Percentiles rank a stretch among this genome's conserved stretches.
These are phyloP conservation scores for Setaria viridis DNA, from an alignment of 202 grass and related monocot species.

Conservation along the genomic window DNA sequence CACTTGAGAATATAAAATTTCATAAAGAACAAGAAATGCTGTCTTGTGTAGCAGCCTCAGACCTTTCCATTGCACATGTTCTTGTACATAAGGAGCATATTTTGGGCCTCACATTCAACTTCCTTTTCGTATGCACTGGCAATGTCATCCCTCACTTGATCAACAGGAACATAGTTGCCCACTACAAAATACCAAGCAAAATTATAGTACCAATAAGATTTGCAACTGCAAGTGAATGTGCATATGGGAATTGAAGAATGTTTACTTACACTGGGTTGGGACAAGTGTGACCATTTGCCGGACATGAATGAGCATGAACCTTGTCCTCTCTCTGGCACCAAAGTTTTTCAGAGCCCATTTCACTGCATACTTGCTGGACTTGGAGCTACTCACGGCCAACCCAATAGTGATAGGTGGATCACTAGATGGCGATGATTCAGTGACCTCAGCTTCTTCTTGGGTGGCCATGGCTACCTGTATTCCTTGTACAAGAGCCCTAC, in stretches of 20 bases:
- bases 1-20: slow-evolving; percentile 23
- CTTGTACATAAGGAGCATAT: slow-evolving; percentile 53
- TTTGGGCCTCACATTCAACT: slow-evolving; percentile 39
- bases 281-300: slow-evolving; percentile 41
- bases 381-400: slow-evolving; percentile 46
- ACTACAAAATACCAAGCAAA: slow-evolving; percentile 39
- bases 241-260: slow-evolving; percentile 11
- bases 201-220: not conserved
- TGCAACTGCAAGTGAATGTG: not conserved
- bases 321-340: not conserved
- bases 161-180: slow-evolving; percentile 56
- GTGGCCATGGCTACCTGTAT: slow-evolving; percentile 29
- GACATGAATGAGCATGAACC: slow-evolving; percentile 68
- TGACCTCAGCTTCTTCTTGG: slow-evolving; percentile 21
- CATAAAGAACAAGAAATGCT: not conserved
- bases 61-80: slow-evolving; percentile 57
- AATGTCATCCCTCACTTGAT: slow-evolving; percentile 48
- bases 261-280: slow-evolving; percentile 51
- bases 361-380: slow-evolving; percentile 49
- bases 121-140: slow-evolving; percentile 33
- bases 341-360: slow-evolving; percentile 63
- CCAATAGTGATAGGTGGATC: slow-evolving; percentile 41
- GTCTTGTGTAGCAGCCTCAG: slow-evolving; percentile 13
- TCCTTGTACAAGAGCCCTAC: slow-evolving; percentile 19
- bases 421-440: not conserved